Conservation (phyloP, 148 eudicot genomes). For the Vaccinium corymbosum region DNA sequence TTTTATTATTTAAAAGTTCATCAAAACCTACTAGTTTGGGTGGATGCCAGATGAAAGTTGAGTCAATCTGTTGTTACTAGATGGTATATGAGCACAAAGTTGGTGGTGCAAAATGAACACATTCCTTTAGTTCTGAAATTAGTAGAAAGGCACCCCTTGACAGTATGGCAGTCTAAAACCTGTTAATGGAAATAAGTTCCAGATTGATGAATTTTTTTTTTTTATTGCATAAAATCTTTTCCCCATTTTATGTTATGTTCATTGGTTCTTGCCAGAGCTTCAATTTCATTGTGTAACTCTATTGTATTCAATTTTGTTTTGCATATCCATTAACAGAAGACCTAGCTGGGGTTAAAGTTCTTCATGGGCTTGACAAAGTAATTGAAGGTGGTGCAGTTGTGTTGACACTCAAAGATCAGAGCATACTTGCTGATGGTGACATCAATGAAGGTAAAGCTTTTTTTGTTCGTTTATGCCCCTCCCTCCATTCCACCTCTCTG, state of each 20-base stretch:
- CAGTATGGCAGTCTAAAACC: background rate
- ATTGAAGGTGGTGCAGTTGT: slow-evolving; percentile 97
- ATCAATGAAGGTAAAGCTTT: slow-evolving; percentile 60
- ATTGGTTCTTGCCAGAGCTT: background rate
- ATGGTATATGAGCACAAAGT: background rate
- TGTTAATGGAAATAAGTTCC: background rate
- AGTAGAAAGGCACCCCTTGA: background rate
- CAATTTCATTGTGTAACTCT: background rate
- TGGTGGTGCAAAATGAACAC: background rate
- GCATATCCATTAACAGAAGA: slow-evolving; percentile 35
- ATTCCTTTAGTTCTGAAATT: background rate
- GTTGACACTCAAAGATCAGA: slow-evolving; percentile 94
- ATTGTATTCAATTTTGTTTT: slow-evolving; percentile 5
- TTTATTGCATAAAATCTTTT: background rate
- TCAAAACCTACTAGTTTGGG: background rate
- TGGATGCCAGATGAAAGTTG: background rate
- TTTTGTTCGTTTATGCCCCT: background rate
- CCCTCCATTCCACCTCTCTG: background rate
- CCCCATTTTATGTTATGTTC: background rate
- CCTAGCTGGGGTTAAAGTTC: slow-evolving; percentile 85
- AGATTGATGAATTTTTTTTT: background rate
- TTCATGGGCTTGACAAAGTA: slow-evolving; percentile 95
- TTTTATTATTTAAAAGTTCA: background rate
- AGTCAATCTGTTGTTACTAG: background rate
- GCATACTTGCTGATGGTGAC: slow-evolving; percentile 87